These are phyloP conservation scores for Hondaea fermentalgiana DNA, from an alignment of 108 stramenopile genomes.

Conservation along the genomic window DNA sequence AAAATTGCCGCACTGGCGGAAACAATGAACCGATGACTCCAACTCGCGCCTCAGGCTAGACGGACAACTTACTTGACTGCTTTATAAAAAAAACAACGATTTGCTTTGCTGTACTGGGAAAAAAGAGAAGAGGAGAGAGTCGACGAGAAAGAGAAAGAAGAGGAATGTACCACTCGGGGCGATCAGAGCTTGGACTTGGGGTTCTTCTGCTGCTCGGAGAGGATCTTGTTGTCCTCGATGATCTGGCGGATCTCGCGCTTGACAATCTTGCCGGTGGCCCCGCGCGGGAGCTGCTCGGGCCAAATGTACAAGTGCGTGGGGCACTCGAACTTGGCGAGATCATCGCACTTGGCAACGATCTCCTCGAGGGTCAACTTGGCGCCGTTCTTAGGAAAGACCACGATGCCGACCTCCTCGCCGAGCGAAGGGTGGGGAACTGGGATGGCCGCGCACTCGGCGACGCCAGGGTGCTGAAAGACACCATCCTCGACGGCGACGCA, in stretches of 20 bases:
- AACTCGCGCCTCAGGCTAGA: too few species aligned
- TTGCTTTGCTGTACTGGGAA: too few species aligned
- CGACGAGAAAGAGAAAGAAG: too few species aligned
- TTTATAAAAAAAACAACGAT: too few species aligned
- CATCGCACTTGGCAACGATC: neutral
- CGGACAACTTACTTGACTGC: too few species aligned
- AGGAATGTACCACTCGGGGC: too few species aligned
- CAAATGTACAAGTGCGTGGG: neutral
- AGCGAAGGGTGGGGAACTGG: neutral
- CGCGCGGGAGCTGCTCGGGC: constrained; percentile 9
- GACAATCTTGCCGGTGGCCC: constrained; percentile 5
- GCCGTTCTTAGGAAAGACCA: neutral
- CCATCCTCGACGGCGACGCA: constrained; percentile 29
- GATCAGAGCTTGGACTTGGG: constrained; percentile 6
- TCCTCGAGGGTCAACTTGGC: neutral
- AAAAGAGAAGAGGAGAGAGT: too few species aligned
- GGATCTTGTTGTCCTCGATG: neutral
- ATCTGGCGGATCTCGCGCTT: constrained; percentile 2
- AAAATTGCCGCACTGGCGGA: too few species aligned
- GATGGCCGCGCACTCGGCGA: neutral
- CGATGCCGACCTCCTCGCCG: constrained; percentile 12
- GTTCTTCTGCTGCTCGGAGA: neutral
- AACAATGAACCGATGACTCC: too few species aligned
- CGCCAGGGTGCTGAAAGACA: constrained; percentile 11
- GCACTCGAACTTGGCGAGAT: neutral